These are phyloP conservation scores for Coleophoma eucalyptorum DNA, from an alignment of 2,329 filamentous ascomycete genomes.

Conservation along the genomic window DNA sequence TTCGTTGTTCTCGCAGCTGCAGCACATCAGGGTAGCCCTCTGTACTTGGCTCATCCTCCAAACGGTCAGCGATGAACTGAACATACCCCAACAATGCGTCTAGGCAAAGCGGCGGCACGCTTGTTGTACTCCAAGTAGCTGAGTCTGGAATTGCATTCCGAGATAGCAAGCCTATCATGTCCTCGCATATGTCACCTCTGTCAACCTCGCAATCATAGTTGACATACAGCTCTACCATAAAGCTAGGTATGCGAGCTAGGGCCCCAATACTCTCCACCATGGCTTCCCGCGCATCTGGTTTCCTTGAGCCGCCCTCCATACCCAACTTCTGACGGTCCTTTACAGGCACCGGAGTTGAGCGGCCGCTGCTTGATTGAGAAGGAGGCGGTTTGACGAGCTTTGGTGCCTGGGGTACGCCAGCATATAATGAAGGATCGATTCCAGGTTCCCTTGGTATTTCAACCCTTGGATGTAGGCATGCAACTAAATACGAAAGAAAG, in stretches of 20 bases:
- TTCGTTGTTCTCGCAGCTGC: conserved; percentile 65
- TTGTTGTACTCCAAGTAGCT: conserved; percentile 97
- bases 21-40: conserved; percentile 65
- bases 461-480: conserved; percentile 88
- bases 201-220: conserved; percentile 98
- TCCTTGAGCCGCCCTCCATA: conserved; percentile 84
- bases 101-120: conserved; percentile 89
- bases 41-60: conserved; percentile 64
- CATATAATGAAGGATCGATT: conserved; percentile 88
- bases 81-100: conserved; percentile 89
- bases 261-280: conserved; percentile 98
- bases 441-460: conserved; percentile 88
- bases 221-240: conserved; percentile 92
- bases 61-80: conserved; percentile 83
- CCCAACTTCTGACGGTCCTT: conserved; percentile 91
- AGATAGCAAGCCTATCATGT: conserved; percentile 88
- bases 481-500: conserved; percentile 89
- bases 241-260: conserved; percentile 86
- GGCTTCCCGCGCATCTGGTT: conserved; percentile 91
- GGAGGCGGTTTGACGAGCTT: conserved; percentile 78
- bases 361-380: conserved; percentile 72
- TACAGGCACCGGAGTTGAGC: conserved; percentile 84
- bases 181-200: conserved; percentile 86
- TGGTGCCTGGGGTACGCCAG: conserved; percentile 87
- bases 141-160: conserved; percentile 96